These are phyloP conservation scores for Ustilago sp. DNA, from an alignment of 1,284 basidiomycete species.

Conservation along the genomic window DNA sequence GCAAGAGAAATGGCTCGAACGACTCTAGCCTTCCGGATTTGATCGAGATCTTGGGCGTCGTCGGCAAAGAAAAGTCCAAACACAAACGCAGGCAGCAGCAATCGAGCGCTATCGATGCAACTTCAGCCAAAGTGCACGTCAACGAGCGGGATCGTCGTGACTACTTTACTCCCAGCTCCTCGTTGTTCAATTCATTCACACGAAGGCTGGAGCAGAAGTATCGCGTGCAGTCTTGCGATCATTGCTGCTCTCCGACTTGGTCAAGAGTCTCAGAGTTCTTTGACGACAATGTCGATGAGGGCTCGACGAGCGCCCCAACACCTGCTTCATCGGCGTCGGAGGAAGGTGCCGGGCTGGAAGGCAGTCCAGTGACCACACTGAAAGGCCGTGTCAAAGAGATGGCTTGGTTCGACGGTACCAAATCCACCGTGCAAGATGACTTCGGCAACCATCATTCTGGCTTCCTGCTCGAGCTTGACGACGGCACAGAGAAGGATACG, in stretches of 20 bases:
- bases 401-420: slow-evolving; percentile 37
- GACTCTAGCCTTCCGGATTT: slow-evolving; percentile 53
- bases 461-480: slow-evolving; percentile 34
- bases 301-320: neutral
- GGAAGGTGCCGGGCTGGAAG: neutral
- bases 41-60: slow-evolving; percentile 67
- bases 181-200: slow-evolving; percentile 65
- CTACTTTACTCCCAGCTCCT: slow-evolving; percentile 66
- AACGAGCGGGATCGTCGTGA: slow-evolving; percentile 70
- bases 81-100: slow-evolving; percentile 67
- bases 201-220: slow-evolving; percentile 31
- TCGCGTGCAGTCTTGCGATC: slow-evolving; percentile 39
- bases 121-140: slow-evolving; percentile 44
- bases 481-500: slow-evolving; percentile 1
- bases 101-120: slow-evolving; percentile 9
- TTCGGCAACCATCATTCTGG: slow-evolving; percentile 35
- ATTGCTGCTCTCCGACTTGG: slow-evolving; percentile 20
- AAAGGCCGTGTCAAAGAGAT: slow-evolving; percentile 30
- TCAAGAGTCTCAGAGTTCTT: slow-evolving; percentile 20
- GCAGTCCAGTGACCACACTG: slow-evolving; percentile 15
- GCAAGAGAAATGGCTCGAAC: neutral
- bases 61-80: slow-evolving; percentile 69
- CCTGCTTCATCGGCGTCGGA: neutral
- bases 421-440: slow-evolving; percentile 31
- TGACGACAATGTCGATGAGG: slow-evolving; percentile 4